Percentiles rank a stretch among this genome's conserved stretches.
Evolutionary conservation across 202 grass and related monocot species (phyloP).

Genomic region (Miscanthus sacchariflorus): DNA sequence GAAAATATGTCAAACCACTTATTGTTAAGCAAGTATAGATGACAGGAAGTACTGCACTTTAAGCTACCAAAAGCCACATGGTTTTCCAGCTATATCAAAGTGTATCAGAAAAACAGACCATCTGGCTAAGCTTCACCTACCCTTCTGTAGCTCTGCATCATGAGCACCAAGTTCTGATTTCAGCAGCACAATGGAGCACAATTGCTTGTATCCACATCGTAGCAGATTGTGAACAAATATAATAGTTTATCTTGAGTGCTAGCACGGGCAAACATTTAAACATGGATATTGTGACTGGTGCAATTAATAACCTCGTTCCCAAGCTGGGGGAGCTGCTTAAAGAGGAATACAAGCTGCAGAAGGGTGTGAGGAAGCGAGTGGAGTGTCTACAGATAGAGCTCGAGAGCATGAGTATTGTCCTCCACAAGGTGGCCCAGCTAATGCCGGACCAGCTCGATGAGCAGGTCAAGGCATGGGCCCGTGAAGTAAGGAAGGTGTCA

Average conservation of each 20-base stretch:
- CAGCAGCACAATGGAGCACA: background rate
- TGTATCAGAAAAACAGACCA: background rate
- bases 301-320: background rate
- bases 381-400: background rate
- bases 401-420: background rate
- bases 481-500: background rate
- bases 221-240: background rate
- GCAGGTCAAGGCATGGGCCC: background rate
- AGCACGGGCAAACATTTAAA: background rate
- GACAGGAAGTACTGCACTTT: background rate
- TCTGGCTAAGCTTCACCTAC: background rate
- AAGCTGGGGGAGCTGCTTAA: constrained; percentile 17
- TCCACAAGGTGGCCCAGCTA: background rate
- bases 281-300: background rate
- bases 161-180: background rate
- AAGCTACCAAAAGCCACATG: background rate
- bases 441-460: background rate
- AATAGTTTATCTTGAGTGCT: background rate
- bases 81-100: background rate
- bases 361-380: background rate
- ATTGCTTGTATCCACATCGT: background rate
- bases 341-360: constrained; percentile 2
- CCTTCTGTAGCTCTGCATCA: background rate
- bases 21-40: background rate
- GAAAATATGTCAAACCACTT: background rate